phyloP scores from a whole-genome alignment of 2,329 filamentous ascomycete species.

The Massarina eburnea region DNA sequence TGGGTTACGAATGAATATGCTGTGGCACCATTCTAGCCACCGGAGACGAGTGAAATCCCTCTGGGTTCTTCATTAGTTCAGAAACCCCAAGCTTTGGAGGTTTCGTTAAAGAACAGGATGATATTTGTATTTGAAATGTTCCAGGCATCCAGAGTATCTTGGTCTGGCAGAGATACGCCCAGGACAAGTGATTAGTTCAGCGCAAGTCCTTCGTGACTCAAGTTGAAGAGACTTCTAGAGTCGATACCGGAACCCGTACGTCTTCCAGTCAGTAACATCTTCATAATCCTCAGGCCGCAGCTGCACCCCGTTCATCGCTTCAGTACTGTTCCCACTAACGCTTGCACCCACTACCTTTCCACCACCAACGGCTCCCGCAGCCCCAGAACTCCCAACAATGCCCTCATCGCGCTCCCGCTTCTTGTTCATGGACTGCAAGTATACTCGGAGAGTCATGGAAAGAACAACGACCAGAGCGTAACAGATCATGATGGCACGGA shows the following conservation, averaged over 20 bases:
- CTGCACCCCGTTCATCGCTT: slow-evolving; percentile 10
- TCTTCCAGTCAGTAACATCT: slow-evolving; percentile 28
- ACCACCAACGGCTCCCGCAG: slow-evolving; percentile 18
- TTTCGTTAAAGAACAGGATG: too few species aligned
- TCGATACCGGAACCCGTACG: slow-evolving; percentile 28
- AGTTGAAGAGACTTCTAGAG: slow-evolving; percentile 6
- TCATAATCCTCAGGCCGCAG: slow-evolving; percentile 24
- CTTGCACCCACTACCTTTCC: slow-evolving; percentile 14
- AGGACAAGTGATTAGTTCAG: too few species aligned
- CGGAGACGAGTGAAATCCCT: too few species aligned
- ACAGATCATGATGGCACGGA: slow-evolving; percentile 33
- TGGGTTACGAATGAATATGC: too few species aligned
- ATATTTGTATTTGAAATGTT: too few species aligned
- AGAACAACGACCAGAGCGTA: slow-evolving; percentile 37
- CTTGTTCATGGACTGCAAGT: slow-evolving; percentile 21
- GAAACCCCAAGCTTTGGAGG: too few species aligned
- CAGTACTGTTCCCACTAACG: slow-evolving; percentile 3
- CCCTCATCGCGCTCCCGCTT: slow-evolving; percentile 22
- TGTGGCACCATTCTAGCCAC: too few species aligned
- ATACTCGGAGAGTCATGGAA: slow-evolving; percentile 18
- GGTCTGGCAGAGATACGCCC: too few species aligned
- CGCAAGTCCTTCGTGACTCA: too few species aligned
- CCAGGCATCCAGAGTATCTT: too few species aligned
- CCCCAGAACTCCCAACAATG: slow-evolving; percentile 21
- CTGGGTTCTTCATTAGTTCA: too few species aligned